Evolutionary conservation across 768 basidiomycete species (phyloP).

Genomic region (Lactarius indigo): DNA sequence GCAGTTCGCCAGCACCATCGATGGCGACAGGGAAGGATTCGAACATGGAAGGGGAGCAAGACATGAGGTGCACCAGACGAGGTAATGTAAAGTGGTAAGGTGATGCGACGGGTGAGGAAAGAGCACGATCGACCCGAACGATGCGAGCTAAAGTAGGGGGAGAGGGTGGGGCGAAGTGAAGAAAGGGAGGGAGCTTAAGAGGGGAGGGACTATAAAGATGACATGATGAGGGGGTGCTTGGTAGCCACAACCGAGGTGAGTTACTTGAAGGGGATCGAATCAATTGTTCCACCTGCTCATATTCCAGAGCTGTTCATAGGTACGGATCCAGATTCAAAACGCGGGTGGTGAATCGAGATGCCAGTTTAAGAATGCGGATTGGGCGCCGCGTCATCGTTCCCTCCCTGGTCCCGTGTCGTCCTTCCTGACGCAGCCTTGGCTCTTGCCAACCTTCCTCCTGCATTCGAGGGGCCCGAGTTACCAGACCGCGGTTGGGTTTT

Average conservation of each 20-base stretch:
- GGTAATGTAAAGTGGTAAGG: background rate
- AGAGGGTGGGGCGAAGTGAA: conserved; percentile 11
- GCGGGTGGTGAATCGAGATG: conserved; percentile 21
- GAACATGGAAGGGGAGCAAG: conserved; percentile 19
- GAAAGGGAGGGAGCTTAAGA: background rate
- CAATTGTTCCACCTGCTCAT: conserved; percentile 24
- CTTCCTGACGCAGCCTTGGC: conserved; percentile 4
- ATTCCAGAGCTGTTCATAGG: conserved; percentile 15
- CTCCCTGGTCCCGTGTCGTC: conserved; percentile 12
- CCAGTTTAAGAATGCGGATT: conserved; percentile 13
- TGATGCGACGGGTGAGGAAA: background rate
- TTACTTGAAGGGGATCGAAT: conserved; percentile 25
- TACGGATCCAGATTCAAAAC: conserved; percentile 20
- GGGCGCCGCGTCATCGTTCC: conserved; percentile 15
- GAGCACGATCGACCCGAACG: conserved; percentile 1
- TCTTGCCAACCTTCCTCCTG: conserved; percentile 3
- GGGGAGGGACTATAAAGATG: conserved; percentile 24
- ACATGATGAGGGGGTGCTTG: conserved; percentile 20
- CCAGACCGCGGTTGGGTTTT: background rate
- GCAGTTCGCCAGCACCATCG: conserved; percentile 7
- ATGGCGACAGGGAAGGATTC: conserved; percentile 19
- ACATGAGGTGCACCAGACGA: conserved; percentile 14
- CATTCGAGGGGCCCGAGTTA: background rate
- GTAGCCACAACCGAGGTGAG: conserved; percentile 26
- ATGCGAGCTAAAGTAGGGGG: background rate